Evolutionary conservation across 2,329 filamentous ascomycete species (phyloP), one percentile per base, ranked within the genome.

Genomic region (Pseudonectria foliicola): DNA sequence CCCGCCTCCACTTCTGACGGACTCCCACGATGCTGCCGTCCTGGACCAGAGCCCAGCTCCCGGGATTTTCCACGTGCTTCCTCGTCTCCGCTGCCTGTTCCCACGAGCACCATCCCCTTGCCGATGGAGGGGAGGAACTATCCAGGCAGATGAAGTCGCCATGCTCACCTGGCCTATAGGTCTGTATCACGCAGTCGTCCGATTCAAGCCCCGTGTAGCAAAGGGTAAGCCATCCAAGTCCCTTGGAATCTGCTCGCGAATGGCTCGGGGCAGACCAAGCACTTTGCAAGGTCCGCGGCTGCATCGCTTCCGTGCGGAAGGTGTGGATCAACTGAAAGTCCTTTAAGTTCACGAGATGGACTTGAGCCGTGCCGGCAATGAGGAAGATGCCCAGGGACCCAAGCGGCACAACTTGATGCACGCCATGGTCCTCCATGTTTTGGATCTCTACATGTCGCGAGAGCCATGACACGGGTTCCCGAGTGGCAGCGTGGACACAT

Each of bases 1-100:
- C 34, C 39, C 44, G 30, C 10, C 50, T 48, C 13, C 48, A 48
- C 42, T 64, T 66, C 42, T 60, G 72, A 21, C 81, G 67, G 10
- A 86, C 64, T 1, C 83, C 82, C 1, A 85, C 63, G 8, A 85
- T 63, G 35, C 73, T 74, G 1, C 78, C 75, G 23, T 70, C 71
- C 1, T 69, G 65, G 6, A 84, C 63, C 2, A 75, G 63, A 40
- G 80, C 74, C 82, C 82, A 87, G 0, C 62, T 55, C 0, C 82
- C 82, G 0, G 80, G 79, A 25, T 80, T 71, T n/a, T 67, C 57
- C 7, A 86, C 66, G 7, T 63, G 67, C 30, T 72, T 69, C 26
- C 62, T 68, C 3, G 66, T 57, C 45, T 77, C 70, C 12, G 62
- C 68, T 2, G 73, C 69, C 14, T 70, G 66, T 6, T 57, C 52